Percentiles rank a stretch among this genome's conserved stretches.
Conservation (phyloP, 768 basidiomycete species). For the Filobasidium floriforme region DNA sequence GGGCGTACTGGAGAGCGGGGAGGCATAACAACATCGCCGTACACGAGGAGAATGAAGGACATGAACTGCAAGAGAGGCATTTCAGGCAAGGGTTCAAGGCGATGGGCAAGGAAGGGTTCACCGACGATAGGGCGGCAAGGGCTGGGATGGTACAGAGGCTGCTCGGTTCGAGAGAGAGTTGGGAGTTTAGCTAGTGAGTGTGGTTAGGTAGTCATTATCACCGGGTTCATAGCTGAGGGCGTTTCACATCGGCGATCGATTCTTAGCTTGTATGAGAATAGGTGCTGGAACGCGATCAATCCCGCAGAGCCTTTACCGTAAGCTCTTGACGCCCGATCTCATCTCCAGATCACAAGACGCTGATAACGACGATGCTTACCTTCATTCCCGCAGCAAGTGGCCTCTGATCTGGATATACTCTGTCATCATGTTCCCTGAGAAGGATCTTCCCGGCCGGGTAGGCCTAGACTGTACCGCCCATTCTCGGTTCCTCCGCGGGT, state of each 20-base stretch:
- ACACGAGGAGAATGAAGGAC: conserved; percentile 11
- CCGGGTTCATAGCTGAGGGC: background rate
- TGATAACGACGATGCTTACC: background rate
- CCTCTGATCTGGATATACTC: conserved; percentile 39
- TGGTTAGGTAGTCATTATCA: too few species aligned
- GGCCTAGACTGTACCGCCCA: conserved; percentile 43
- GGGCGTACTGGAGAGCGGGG: conserved; percentile 16
- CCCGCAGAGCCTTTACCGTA: conserved; percentile 21
- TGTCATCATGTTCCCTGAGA: conserved; percentile 33
- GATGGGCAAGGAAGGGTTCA: conserved; percentile 9
- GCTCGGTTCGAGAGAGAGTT: conserved; percentile 37
- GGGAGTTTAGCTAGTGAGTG: conserved; percentile 44
- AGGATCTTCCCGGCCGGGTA: conserved; percentile 39
- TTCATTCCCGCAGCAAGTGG: conserved; percentile 28
- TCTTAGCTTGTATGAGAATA: conserved; percentile 11
- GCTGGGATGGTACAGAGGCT: conserved; percentile 19
- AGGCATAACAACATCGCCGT: background rate
- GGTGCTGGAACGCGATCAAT: conserved; percentile 16
- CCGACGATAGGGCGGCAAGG: background rate
- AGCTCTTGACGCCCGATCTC: background rate
- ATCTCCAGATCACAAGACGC: background rate
- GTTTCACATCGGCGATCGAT: background rate
- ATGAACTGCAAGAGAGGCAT: conserved; percentile 17
- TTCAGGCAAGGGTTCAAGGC: conserved; percentile 1
- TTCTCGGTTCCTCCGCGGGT: conserved; percentile 37